These are phyloP conservation scores for Fusarium cyanostomum DNA, from an alignment of 2,329 filamentous ascomycete species.

Conservation along the genomic window DNA sequence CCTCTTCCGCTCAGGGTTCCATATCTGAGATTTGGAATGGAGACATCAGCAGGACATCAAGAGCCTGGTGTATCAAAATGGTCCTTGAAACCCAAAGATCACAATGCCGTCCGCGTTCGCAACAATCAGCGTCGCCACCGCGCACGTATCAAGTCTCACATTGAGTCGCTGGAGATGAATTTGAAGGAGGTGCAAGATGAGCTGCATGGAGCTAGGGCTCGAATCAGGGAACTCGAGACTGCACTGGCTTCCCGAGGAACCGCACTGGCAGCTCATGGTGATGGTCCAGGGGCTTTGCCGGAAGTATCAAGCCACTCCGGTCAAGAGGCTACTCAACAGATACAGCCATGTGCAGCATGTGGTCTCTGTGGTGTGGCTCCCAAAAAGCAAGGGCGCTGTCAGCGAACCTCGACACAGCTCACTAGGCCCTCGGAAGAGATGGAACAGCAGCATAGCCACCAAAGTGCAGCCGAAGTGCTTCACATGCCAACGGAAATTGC, in stretches of 20 bases:
- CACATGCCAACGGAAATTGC: background rate
- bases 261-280: background rate
- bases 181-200: constrained; percentile 31
- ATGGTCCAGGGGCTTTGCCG: no score
- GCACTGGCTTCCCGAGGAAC: background rate
- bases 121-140: constrained; percentile 63
- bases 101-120: constrained; percentile 53
- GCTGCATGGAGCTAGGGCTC: background rate
- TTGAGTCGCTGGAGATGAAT: constrained; percentile 43
- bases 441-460: background rate
- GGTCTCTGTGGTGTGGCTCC: no score
- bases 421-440: background rate
- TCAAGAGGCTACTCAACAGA: no score
- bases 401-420: no score
- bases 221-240: background rate
- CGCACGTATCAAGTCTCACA: constrained; percentile 52
- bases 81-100: constrained; percentile 28
- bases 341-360: no score
- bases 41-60: background rate
- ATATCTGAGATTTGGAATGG: no score
- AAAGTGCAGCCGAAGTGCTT: background rate
- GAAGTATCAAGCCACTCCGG: no score
- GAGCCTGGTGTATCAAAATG: constrained; percentile 10
- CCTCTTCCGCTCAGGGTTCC: no score
- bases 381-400: no score